Conservation (phyloP, 352 stramenopile species). For the Globisporangium polare region DNA sequence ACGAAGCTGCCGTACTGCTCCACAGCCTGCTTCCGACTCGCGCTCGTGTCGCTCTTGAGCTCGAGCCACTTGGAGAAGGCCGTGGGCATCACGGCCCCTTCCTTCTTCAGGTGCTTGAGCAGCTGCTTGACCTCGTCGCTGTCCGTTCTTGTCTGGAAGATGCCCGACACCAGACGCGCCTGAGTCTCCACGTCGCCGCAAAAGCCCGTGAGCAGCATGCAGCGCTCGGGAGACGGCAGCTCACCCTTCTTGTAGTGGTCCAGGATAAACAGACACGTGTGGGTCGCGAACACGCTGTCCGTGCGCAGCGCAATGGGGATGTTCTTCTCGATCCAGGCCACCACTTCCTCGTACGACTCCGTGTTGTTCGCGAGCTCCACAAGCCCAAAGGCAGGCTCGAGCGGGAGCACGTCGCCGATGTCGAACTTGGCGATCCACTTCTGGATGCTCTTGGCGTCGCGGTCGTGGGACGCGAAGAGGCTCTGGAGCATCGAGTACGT, state of each 20-base stretch:
- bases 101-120: constrained; percentile 67
- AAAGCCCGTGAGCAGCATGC: constrained; percentile 72
- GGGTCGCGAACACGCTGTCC: constrained; percentile 56
- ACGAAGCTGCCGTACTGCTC: constrained; percentile 68
- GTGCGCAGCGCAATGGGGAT: constrained; percentile 45
- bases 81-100: constrained; percentile 39
- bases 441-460: constrained; percentile 45
- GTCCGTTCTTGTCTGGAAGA: constrained; percentile 62
- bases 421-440: constrained; percentile 66
- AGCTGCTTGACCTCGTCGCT: constrained; percentile 66
- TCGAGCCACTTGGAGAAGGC: constrained; percentile 72
- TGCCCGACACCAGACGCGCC: constrained; percentile 49
- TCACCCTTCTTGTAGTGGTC: constrained; percentile 38
- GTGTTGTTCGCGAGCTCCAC: constrained; percentile 39
- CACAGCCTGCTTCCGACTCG: constrained; percentile 62
- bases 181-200: constrained; percentile 64
- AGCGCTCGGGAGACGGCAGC: constrained; percentile 50
- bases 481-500: constrained; percentile 56
- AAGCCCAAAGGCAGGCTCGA: constrained; percentile 58
- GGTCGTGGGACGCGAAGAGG: constrained; percentile 52
- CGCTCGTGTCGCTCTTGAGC: constrained; percentile 72
- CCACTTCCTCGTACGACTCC: constrained; percentile 44
- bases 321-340: constrained; percentile 51
- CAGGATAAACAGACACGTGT: constrained; percentile 69
- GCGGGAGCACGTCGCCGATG: constrained; percentile 45